A percentile compares a stretch with the other conserved stretches of the same genome.
phyloP scores from a whole-genome alignment of 805 yeast species.

The Soucietia sequanensis region DNA sequence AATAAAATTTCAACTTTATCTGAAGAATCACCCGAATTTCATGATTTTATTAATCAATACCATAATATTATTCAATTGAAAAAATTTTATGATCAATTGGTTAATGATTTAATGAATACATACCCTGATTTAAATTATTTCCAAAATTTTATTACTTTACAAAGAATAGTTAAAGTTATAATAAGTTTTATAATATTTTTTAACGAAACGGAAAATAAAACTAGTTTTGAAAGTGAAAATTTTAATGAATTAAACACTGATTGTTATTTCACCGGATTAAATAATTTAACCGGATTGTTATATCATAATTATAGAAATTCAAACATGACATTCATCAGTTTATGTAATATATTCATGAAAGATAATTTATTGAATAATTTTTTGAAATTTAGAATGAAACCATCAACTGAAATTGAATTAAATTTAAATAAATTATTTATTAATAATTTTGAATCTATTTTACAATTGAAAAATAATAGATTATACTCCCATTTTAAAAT shows the following conservation, averaged over 20 bases:
- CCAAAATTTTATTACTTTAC: constrained; percentile 12
- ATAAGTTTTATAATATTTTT: constrained; percentile 24
- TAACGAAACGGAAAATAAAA: constrained; percentile 8
- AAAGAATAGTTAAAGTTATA: constrained; percentile 23
- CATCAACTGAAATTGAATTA: background rate
- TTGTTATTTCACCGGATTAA: constrained; percentile 29
- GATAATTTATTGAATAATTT: constrained; percentile 1
- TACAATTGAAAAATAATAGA: constrained; percentile 41
- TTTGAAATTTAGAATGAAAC: background rate
- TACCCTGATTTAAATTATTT: constrained; percentile 20
- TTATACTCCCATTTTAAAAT: constrained; percentile 51
- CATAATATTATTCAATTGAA: constrained; percentile 6
- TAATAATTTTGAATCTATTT: constrained; percentile 45
- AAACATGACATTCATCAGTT: constrained; percentile 35
- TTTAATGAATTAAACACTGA: constrained; percentile 2
- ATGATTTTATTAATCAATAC: background rate
- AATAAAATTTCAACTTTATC: too few relatives aligned
- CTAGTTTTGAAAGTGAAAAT: constrained; percentile 2
- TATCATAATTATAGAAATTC: constrained; percentile 33
- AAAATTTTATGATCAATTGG: constrained; percentile 8
- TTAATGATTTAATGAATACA: constrained; percentile 14
- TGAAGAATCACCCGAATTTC: background rate
- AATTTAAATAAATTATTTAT: constrained; percentile 10
- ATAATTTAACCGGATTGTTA: constrained; percentile 40
- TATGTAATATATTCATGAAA: constrained; percentile 34